phyloP scores from a whole-genome alignment of 176 grass and related monocot species.

The Miscanthus lutarioriparius region DNA sequence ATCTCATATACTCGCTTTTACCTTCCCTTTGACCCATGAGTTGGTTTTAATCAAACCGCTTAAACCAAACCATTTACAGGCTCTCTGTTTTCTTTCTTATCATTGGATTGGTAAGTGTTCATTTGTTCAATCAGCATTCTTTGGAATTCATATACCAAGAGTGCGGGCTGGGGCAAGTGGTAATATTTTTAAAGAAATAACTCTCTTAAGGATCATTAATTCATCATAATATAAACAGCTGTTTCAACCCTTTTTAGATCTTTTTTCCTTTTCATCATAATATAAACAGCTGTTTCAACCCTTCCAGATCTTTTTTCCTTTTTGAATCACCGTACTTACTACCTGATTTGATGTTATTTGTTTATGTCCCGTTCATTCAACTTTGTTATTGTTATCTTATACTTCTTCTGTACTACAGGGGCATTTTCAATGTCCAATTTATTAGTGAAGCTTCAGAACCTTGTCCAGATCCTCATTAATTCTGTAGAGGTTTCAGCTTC shows the following conservation, averaged over 20 bases:
- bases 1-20: too few species aligned
- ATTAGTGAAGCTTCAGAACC: slow-evolving; percentile 53
- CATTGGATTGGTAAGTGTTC: background rate
- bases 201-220: background rate
- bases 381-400: slow-evolving; percentile 15
- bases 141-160: slow-evolving; percentile 14
- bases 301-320: background rate
- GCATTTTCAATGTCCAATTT: slow-evolving; percentile 36
- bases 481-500: slow-evolving; percentile 66
- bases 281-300: background rate
- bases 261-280: too few species aligned
- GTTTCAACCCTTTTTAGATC: too few species aligned
- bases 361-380: background rate
- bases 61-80: too few species aligned
- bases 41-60: too few species aligned
- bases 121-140: too few species aligned
- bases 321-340: background rate
- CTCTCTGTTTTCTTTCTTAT: background rate
- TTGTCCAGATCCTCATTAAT: slow-evolving; percentile 59
- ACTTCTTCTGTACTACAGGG: slow-evolving; percentile 22
- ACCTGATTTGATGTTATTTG: slow-evolving; percentile 4
- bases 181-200: background rate
- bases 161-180: too few species aligned
- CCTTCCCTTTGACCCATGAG: too few species aligned
- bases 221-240: slow-evolving; percentile 15